Evolutionary conservation across 1,139 yeast genomes (phyloP).

Genomic region (Diutina neorugosa): DNA sequence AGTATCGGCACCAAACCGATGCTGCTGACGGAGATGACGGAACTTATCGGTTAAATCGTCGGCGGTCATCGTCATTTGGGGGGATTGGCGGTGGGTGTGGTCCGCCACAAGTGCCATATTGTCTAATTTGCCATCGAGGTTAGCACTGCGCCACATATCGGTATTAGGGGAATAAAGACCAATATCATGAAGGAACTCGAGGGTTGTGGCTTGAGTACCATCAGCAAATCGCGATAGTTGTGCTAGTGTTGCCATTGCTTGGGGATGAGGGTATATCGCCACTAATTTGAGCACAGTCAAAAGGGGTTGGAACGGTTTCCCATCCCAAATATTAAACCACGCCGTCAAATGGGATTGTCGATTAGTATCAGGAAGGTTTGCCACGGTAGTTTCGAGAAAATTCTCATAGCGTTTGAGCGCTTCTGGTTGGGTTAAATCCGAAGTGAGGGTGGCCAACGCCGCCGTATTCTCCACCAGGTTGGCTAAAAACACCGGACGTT

Average conservation of each 20-base stretch:
- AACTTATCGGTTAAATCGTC: not conserved
- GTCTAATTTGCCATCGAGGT: not conserved
- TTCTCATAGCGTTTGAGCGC: not conserved
- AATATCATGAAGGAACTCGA: not conserved
- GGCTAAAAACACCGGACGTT: slow-evolving; percentile 14
- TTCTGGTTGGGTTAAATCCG: slow-evolving; percentile 4
- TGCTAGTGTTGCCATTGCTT: slow-evolving; percentile 10
- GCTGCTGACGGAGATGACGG: not conserved
- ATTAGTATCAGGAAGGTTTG: slow-evolving; percentile 10
- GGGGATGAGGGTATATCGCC: slow-evolving; percentile 24
- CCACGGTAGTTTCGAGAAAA: not conserved
- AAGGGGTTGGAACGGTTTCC: slow-evolving; percentile 13
- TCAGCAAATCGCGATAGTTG: slow-evolving; percentile 10
- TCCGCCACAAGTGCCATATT: not conserved
- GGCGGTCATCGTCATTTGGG: too few species aligned
- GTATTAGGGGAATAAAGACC: not conserved
- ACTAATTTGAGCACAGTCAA: slow-evolving; percentile 21
- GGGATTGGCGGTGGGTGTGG: too few species aligned
- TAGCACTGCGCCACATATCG: not conserved
- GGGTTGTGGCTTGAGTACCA: not conserved
- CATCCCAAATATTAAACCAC: slow-evolving; percentile 24
- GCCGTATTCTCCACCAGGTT: slow-evolving; percentile 14
- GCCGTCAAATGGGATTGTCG: slow-evolving; percentile 9
- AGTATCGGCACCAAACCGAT: not conserved
- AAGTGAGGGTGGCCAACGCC: slow-evolving; percentile 12